Percentiles rank a stretch among this genome's conserved stretches.
These are phyloP conservation scores for Stemphylium beticola DNA, from an alignment of 2,329 filamentous ascomycete species.

Conservation along the genomic window DNA sequence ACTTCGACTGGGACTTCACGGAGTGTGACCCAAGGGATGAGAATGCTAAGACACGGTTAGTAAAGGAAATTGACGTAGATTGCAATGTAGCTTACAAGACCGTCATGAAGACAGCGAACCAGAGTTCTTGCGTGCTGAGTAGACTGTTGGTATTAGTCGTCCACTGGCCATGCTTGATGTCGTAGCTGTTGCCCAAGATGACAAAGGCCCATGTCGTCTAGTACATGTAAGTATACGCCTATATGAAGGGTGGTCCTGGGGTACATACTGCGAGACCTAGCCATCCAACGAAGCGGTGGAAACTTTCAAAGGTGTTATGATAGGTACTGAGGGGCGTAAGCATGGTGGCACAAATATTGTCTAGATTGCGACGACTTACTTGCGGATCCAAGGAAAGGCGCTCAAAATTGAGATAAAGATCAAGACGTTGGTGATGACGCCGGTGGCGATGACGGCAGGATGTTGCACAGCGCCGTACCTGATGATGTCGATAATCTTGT, in stretches of 20 bases:
- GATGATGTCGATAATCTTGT: conserved; percentile 45
- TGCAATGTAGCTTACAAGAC: conserved; percentile 33
- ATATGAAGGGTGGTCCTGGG: too few species aligned
- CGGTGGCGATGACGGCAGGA: conserved; percentile 39
- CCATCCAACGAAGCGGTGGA: conserved; percentile 46
- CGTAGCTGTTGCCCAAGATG: conserved; percentile 41
- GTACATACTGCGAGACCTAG: conserved; percentile 42
- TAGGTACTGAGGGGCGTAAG: conserved; percentile 37
- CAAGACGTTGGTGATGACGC: conserved; percentile 43
- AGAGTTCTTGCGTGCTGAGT: conserved; percentile 43
- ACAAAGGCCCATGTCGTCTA: conserved; percentile 47
- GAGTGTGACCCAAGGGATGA: conserved; percentile 45
- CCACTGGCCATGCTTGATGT: conserved; percentile 44
- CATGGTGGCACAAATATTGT: not conserved
- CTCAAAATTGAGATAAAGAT: conserved; percentile 46
- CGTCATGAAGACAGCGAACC: conserved; percentile 48
- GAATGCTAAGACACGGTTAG: conserved; percentile 29
- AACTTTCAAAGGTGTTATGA: conserved; percentile 46
- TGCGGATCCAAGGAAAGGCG: conserved; percentile 46
- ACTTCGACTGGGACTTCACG: conserved; percentile 44
- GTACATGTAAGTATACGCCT: conserved; percentile 8
- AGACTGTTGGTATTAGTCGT: conserved; percentile 32
- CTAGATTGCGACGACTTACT: conserved; percentile 30
- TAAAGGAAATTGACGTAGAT: not conserved
- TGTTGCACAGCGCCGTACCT: conserved; percentile 42